Evolutionary conservation across 1,139 yeast species (phyloP).

Genomic region (Candida glucosophila): DNA sequence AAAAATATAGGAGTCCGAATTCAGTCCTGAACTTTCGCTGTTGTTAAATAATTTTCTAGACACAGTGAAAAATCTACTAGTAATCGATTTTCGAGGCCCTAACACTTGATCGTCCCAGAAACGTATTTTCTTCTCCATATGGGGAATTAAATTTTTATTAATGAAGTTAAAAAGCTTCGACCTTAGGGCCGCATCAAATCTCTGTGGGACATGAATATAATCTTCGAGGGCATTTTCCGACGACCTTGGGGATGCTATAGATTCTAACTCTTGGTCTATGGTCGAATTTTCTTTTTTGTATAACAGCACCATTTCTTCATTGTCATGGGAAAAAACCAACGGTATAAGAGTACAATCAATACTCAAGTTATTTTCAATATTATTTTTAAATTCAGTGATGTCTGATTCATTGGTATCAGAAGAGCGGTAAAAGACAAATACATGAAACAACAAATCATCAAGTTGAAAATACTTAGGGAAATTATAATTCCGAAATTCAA

Average conservation of each 20-base stretch:
- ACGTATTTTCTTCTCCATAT: conserved; percentile 66
- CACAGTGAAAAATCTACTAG: conserved; percentile 66
- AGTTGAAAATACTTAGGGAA: conserved; percentile 55
- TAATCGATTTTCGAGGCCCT: conserved; percentile 60
- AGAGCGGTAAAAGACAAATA: conserved; percentile 31
- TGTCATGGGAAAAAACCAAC: conserved; percentile 5
- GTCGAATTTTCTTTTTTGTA: conserved; percentile 34
- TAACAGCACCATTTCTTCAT: conserved; percentile 9
- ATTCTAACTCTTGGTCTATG: conserved; percentile 46
- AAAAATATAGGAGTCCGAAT: conserved; percentile 13
- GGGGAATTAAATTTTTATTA: conserved; percentile 56
- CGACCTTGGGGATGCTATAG: conserved; percentile 20
- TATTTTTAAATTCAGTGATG: conserved; percentile 24
- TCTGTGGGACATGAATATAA: conserved; percentile 19
- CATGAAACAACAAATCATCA: conserved; percentile 45
- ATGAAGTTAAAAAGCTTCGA: conserved; percentile 45
- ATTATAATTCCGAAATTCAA: conserved; percentile 31
- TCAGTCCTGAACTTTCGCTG: conserved; percentile 5
- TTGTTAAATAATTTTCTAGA: conserved; percentile 49
- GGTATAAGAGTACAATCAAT: conserved; percentile 23
- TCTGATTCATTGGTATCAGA: conserved; percentile 17
- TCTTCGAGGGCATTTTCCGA: conserved; percentile 2
- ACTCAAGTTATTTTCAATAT: conserved; percentile 18
- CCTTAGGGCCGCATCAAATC: conserved; percentile 33
- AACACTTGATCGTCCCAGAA: conserved; percentile 73